A percentile compares a stretch with the other conserved stretches of the same genome.
Conservation (phyloP, 2,329 filamentous ascomycete genomes). For the Diaporthe sp. region DNA sequence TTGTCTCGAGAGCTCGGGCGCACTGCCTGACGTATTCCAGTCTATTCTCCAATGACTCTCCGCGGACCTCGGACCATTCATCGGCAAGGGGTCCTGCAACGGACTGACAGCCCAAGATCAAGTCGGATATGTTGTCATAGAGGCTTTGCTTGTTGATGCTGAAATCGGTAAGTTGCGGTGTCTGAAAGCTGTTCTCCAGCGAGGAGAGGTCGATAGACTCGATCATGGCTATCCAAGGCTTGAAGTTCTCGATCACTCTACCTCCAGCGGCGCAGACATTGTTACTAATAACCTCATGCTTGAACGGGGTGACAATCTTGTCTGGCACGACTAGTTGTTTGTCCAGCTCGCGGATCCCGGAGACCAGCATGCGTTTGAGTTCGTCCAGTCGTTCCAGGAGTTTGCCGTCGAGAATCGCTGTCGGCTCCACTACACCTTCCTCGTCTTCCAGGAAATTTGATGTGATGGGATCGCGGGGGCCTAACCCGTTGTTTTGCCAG, state of each 20-base stretch:
- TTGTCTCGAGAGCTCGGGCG: conserved; percentile 84
- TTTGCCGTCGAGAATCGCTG: conserved; percentile 78
- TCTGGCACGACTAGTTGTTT: conserved; percentile 83
- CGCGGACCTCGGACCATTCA: conserved; percentile 94
- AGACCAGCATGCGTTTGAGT: conserved; percentile 85
- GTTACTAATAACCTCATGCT: conserved; percentile 85
- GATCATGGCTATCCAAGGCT: conserved; percentile 88
- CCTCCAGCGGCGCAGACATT: conserved; percentile 82
- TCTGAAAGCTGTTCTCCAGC: conserved; percentile 82
- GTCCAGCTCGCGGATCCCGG: conserved; percentile 87
- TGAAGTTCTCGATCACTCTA: conserved; percentile 88
- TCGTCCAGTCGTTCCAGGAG: conserved; percentile 88
- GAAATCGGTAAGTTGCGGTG: conserved; percentile 88
- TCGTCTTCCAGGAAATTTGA: conserved; percentile 90
- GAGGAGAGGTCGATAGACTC: conserved; percentile 92
- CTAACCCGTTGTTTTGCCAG: conserved; percentile 82
- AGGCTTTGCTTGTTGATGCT: conserved; percentile 90
- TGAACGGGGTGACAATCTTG: conserved; percentile 83
- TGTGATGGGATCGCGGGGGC: conserved; percentile 76
- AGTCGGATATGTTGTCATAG: conserved; percentile 93
- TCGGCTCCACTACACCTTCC: conserved; percentile 79
- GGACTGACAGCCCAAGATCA: conserved; percentile 88
- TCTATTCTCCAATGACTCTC: conserved; percentile 89
- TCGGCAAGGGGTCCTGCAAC: conserved; percentile 93
- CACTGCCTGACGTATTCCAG: conserved; percentile 84